Base-by-base conservation (phyloP, 2,329 filamentous ascomycete genomes). In the Myrmaecium sp. region DNA sequence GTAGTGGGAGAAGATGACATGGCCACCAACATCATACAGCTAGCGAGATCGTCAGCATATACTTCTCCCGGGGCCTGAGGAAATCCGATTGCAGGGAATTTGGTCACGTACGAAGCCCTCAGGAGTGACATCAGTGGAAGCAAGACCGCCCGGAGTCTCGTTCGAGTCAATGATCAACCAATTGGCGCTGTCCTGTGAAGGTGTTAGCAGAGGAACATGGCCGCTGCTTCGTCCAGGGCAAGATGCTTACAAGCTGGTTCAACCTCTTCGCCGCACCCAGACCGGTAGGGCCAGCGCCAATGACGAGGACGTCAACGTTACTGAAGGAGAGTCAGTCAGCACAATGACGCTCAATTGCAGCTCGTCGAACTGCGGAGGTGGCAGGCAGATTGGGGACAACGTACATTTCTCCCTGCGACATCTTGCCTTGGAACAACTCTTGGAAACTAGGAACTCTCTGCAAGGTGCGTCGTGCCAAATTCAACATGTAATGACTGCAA, bases 1-100 rank as follows among this genome's bases (percentile, higher is more conserved):
- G 77, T 98, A 98, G 71, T 94, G 84, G 44, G 84, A 94, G 70
- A 94, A 94, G 62, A 94, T 94, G 60, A 94, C 84, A 60, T 94
- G 84, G 44, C 84, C 84, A 53, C 84, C 84, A 44, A 98, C 89
- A 60, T 98, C 89, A 69, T 94, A 98, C 46, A 98, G 72, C 86
- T 50, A 34, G 24, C 17, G 25, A 28, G n/a, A 24, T 5, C 10
- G 34, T 50, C 31, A 49, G 46, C 30, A 17, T 16, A 5, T n/a
- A n/a, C n/a, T n/a, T n/a, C n/a, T n/a, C n/a, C n/a, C n/a, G n/a
- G n/a, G 9, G 21, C 9, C 11, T 14, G 19, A 26, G 10, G n/a
- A 21, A 15, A 20, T 17, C 10, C 18, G 34, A 39, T 31, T 36
- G 26, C 15, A 23, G 19, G 5, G 11, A 22, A 21, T n/a, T n/a